Conservation (phyloP, 2,329 filamentous ascomycete species). For the Fusarium haematococcum region DNA sequence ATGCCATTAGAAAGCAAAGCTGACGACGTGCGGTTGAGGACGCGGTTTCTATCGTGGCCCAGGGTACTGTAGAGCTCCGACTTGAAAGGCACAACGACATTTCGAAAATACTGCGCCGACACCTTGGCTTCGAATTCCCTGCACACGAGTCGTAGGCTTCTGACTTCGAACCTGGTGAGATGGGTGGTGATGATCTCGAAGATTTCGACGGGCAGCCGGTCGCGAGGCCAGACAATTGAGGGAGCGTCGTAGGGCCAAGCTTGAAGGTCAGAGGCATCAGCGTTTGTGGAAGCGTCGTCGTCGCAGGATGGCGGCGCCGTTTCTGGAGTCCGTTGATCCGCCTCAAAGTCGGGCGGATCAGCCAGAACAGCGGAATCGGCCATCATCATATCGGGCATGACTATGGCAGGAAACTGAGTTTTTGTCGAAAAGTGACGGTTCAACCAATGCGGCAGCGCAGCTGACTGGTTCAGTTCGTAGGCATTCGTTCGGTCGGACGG, state of each 20-base stretch:
- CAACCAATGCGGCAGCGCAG: conserved; percentile 1
- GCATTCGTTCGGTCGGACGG: conserved; percentile 31
- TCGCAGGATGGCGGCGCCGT: conserved; percentile 36
- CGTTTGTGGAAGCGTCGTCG: conserved; percentile 16
- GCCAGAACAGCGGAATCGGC: neutral
- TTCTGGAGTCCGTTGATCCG: conserved; percentile 19
- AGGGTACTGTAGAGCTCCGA: conserved; percentile 68
- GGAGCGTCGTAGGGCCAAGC: conserved; percentile 1
- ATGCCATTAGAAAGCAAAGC: conserved; percentile 62
- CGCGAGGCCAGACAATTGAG: conserved; percentile 47
- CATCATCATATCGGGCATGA: neutral
- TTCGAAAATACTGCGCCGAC: conserved; percentile 69
- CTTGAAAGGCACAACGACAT: conserved; percentile 74
- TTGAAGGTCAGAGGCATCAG: conserved; percentile 11
- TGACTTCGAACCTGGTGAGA: conserved; percentile 69
- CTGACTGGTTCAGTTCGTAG: conserved; percentile 2
- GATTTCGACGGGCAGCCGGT: conserved; percentile 68
- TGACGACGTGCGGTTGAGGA: conserved; percentile 39
- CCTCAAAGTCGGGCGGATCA: conserved; percentile 2
- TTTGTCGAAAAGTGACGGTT: neutral
- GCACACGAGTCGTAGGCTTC: conserved; percentile 71
- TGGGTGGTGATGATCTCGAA: conserved; percentile 67
- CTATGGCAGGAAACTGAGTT: neutral
- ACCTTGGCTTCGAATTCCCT: conserved; percentile 68
- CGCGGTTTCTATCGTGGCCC: conserved; percentile 35